Evolutionary conservation across 75 land plant genomes (phyloP).

Genomic region (Pinus taeda): DNA sequence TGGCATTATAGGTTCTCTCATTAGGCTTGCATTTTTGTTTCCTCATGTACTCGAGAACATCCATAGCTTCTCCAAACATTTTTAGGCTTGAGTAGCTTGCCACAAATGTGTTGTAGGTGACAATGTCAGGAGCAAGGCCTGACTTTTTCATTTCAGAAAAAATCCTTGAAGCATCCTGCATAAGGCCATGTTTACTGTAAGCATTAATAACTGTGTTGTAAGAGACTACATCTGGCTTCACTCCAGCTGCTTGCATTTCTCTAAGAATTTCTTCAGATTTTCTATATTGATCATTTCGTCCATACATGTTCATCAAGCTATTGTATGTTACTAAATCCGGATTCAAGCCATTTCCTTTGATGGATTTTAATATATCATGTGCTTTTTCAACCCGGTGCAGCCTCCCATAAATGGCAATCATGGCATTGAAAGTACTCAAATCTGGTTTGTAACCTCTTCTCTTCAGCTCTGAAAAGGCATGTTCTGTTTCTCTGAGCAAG

Average conservation of each 20-base stretch:
- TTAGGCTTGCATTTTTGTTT: slow-evolving; percentile 71
- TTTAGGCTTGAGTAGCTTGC: slow-evolving; percentile 63
- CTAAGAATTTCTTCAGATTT: slow-evolving; percentile 66
- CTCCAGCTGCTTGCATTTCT: slow-evolving; percentile 56
- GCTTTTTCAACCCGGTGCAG: slow-evolving; percentile 68
- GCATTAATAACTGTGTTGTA: slow-evolving; percentile 87
- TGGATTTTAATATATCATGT: slow-evolving; percentile 46
- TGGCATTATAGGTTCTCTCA: slow-evolving; percentile 66
- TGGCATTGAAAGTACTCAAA: slow-evolving; percentile 67
- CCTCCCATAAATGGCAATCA: slow-evolving; percentile 92
- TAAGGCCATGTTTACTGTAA: slow-evolving; percentile 70
- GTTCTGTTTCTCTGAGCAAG: slow-evolving; percentile 61
- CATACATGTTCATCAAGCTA: slow-evolving; percentile 83
- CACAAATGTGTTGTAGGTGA: slow-evolving; percentile 83
- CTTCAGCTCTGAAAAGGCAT: slow-evolving; percentile 65
- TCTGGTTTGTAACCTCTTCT: slow-evolving; percentile 56
- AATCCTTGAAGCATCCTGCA: slow-evolving; percentile 87
- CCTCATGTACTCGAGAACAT: slow-evolving; percentile 76
- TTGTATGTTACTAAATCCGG: slow-evolving; percentile 89
- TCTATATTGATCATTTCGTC: slow-evolving; percentile 58
- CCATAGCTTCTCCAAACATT: slow-evolving; percentile 80
- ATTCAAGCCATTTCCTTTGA: slow-evolving; percentile 53
- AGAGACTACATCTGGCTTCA: slow-evolving; percentile 70
- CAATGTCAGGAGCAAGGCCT: slow-evolving; percentile 68
- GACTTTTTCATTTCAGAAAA: slow-evolving; percentile 62